Base-by-base conservation (phyloP, 2,329 filamentous ascomycete species). In the Pseudovirgaria hyperparasitica region DNA sequence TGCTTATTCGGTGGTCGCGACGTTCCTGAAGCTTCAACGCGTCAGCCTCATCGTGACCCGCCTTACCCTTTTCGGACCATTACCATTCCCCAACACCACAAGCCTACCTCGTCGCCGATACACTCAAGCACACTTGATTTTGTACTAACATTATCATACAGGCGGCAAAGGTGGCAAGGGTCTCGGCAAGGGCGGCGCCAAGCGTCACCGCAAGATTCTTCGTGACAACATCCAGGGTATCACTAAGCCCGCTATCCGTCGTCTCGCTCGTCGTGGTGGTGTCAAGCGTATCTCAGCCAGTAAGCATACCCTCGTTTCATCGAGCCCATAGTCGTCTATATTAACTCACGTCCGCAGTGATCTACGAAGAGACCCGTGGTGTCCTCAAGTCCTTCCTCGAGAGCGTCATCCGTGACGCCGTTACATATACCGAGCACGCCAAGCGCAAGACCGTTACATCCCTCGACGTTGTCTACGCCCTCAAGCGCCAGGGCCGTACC, bases 381-480 rank as follows among this genome's bases (percentile, higher is more conserved):
- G 76, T 81, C 38, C 71, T 81, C 50, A 81, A 81, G 70, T 76
- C 75, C 43, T 81, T 80, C 72, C 72, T 81, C 40, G 76, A 80
- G 63, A 68, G 70, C 50, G 76, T 81, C 57, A 81, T 81, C 50
- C 76, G 76, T 56, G 76, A 81, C 40, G 76, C 76, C 38, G 76
- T 81, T 61, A 81, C 76, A 52, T 81, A 81, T 65, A 81, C 76
- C 30, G 76, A 81, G 64, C 76, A 81, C 63, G 76, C 76, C 62
- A 82, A 81, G 72, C 73, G 76, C 60, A 81, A 81, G 74, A 81
- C 76, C 9, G 76, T 82, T 57, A 81, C 69, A 25, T 72, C 70
- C 4, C 67, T 74, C 38, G 70, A 75, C 43, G 70, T 74, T 19
- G 70, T 74, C 54, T 72, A 73, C 45, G 67, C 66, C 31, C 58